phyloP scores from a whole-genome alignment of 768 basidiomycete species.

The Amyloporia xantha region DNA sequence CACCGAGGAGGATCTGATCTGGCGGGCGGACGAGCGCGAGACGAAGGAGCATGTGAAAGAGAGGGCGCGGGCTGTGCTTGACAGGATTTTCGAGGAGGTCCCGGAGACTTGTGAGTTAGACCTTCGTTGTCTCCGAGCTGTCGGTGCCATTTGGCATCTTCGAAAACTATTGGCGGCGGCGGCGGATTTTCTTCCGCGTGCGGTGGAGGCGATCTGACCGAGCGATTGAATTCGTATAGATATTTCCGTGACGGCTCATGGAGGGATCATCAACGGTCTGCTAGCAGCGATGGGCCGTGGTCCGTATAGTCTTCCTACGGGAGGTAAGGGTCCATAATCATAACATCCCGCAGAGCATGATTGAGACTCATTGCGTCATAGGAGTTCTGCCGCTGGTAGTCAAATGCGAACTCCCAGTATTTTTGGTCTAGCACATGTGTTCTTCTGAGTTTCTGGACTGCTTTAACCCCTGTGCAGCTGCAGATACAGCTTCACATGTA shows the following conservation, averaged over 20 bases:
- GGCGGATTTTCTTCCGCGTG: not conserved
- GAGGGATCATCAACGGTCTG: conserved; percentile 54
- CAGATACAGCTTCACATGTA: too few relatives aligned
- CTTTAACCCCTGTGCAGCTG: too few relatives aligned
- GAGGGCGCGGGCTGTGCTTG: conserved; percentile 47
- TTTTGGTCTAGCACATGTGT: not conserved
- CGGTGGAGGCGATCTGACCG: not conserved
- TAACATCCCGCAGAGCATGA: not conserved
- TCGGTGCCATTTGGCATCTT: not conserved
- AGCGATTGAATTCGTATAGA: conserved; percentile 33
- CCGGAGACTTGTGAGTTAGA: conserved; percentile 39
- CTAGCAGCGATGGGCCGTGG: conserved; percentile 41
- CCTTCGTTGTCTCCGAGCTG: not conserved
- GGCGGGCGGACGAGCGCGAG: conserved; percentile 52
- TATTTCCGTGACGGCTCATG: conserved; percentile 62
- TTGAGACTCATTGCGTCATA: not conserved
- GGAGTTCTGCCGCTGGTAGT: conserved; percentile 15
- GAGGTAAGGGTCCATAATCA: conserved; percentile 36
- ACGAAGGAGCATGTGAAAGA: conserved; percentile 35
- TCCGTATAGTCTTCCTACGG: conserved; percentile 46
- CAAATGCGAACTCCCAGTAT: not conserved
- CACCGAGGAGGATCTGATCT: conserved; percentile 56
- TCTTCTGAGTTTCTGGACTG: too few relatives aligned
- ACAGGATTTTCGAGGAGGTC: conserved; percentile 45
- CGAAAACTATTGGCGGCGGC: too few relatives aligned